Evolutionary conservation across 2,329 filamentous ascomycete genomes (phyloP), one percentile per base, ranked within the genome.

Genomic region (Ceratocystis diversiconidia): DNA sequence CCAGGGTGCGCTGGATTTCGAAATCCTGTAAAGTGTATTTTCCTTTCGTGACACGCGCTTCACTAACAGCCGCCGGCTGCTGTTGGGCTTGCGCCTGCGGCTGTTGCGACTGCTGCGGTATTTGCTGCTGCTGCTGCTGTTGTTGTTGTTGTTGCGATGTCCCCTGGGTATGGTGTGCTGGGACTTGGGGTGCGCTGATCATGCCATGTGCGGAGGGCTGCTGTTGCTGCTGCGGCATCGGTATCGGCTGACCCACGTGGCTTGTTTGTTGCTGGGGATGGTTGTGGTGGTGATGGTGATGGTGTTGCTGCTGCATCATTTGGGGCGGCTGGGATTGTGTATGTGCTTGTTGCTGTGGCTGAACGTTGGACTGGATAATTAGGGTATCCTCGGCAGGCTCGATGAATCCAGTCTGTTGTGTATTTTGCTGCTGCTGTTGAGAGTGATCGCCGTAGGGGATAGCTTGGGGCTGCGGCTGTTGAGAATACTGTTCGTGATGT

Each of bases 11-110:
- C 77, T 92, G 84, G 70, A 99, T 86, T 68, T 87, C 82, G 73
- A 99, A 99, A 78, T 99, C 94, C 68, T 80, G 82, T 70, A 99
- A 83, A 52, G 91, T 92, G 77, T 99, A 99, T 82, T 97, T 97
- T 70, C 94, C 94, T 80, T 96, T 96, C 69, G 92, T 96, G 73
- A 89, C 85, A 71, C 92, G 79, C 62, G 77, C 73, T 70, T 79
- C 76, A 63, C 73, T 71, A 25, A 70, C 69, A 19, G 46, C 65
- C 12, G 64, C 36, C 2, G 62, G 7, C 41, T 50, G 44, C 44
- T 63, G 62, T 66, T 72, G 73, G 30, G 44, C 48, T 22, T 63
- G 65, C 25, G 66, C 63, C 46, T 74, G 71, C 22, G 71, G 71
- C 15, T 72, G 71, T 57, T 72, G 72, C 63, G 50, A 43, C 65